Evolutionary conservation across 2,329 filamentous ascomycete species (phyloP).

Genomic region (Taxawa tesnikishii): DNA sequence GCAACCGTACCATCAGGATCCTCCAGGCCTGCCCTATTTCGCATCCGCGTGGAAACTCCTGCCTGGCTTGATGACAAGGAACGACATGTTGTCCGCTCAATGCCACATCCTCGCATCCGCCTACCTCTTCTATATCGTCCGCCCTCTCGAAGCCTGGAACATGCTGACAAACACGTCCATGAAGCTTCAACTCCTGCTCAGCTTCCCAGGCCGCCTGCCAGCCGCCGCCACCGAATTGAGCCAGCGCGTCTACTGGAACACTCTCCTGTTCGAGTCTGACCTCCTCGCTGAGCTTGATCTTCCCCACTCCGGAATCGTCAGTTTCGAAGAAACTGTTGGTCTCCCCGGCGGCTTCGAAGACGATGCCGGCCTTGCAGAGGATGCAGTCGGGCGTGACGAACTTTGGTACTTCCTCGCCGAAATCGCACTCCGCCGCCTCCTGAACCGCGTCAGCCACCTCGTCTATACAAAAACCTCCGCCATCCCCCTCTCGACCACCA

Average conservation of each 20-base stretch:
- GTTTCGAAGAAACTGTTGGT: slow-evolving; percentile 69
- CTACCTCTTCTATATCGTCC: slow-evolving; percentile 71
- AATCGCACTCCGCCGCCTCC: slow-evolving; percentile 62
- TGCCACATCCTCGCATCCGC: slow-evolving; percentile 71
- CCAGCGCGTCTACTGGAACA: slow-evolving; percentile 75
- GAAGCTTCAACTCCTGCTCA: slow-evolving; percentile 67
- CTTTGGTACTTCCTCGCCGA: slow-evolving; percentile 80
- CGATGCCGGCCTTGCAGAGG: slow-evolving; percentile 46
- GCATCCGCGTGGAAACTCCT: slow-evolving; percentile 68
- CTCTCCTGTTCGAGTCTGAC: slow-evolving; percentile 67
- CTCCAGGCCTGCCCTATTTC: slow-evolving; percentile 68
- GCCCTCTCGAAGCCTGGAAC: slow-evolving; percentile 74
- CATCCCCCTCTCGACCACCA: slow-evolving; percentile 50
- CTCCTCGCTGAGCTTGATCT: slow-evolving; percentile 68
- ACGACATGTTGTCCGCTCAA: slow-evolving; percentile 65
- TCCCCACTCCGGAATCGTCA: slow-evolving; percentile 70
- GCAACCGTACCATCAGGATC: slow-evolving; percentile 54
- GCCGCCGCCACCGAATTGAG: slow-evolving; percentile 59
- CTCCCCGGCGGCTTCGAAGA: slow-evolving; percentile 65
- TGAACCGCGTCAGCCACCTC: slow-evolving; percentile 28
- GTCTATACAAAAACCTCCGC: slow-evolving; percentile 12
- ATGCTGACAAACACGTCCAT: slow-evolving; percentile 68
- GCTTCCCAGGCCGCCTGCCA: slow-evolving; percentile 59
- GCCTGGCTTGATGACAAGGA: slow-evolving; percentile 67
- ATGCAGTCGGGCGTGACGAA: slow-evolving; percentile 59